Percentiles rank a stretch among this genome's conserved stretches.
These are phyloP conservation scores for Albophoma yamanashiensis DNA, from an alignment of 2,329 filamentous ascomycete species.

Conservation along the genomic window DNA sequence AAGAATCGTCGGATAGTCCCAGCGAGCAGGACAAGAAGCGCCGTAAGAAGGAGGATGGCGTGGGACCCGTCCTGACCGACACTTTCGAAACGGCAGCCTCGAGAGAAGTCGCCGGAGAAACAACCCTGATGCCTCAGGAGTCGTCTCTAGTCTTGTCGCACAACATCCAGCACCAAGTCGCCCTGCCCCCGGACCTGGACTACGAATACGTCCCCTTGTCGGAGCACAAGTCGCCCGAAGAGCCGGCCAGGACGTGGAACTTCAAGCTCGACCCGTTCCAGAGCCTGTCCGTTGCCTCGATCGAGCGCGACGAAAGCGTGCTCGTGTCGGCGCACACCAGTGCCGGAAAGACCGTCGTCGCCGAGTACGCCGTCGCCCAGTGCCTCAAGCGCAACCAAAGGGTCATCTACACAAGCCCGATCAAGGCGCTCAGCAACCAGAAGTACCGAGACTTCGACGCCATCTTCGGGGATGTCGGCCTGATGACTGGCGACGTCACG, in stretches of 20 bases:
- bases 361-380: conserved; percentile 96
- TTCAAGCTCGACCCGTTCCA: conserved; percentile 98
- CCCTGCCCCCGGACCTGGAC: conserved; percentile 83
- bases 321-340: conserved; percentile 94
- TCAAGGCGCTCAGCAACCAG: conserved; percentile 97
- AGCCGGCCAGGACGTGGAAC: conserved; percentile 72
- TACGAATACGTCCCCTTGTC: conserved; percentile 94
- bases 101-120: conserved; percentile 73
- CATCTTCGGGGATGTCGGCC: conserved; percentile 90
- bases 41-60: conserved; percentile 53
- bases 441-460: conserved; percentile 95
- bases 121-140: conserved; percentile 55
- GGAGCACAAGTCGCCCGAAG: conserved; percentile 79
- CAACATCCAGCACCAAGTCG: conserved; percentile 97
- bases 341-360: conserved; percentile 96
- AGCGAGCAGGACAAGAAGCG: conserved; percentile 51
- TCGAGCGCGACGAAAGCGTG: conserved; percentile 92
- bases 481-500: conserved; percentile 98
- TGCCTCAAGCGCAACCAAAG: conserved; percentile 95
- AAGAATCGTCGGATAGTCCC: conserved; percentile 30
- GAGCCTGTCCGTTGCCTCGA: conserved; percentile 85
- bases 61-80: conserved; percentile 73
- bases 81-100: conserved; percentile 92
- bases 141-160: conserved; percentile 77
- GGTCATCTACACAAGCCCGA: conserved; percentile 98